Conservation (phyloP, 768 basidiomycete genomes). For the Calocybe cyanea region DNA sequence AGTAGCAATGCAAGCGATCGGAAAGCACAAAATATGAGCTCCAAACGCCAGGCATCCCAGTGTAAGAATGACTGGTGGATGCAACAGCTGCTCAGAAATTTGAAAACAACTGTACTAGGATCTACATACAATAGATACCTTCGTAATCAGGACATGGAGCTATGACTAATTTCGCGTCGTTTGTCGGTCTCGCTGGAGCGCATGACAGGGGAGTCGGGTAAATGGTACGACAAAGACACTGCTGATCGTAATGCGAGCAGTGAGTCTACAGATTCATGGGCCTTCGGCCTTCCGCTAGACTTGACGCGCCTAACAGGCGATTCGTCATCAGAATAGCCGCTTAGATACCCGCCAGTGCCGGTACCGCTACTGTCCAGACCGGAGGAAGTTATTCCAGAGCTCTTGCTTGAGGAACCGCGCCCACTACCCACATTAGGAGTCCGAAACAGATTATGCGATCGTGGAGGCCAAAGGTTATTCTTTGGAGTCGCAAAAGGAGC, state of each 20-base stretch:
- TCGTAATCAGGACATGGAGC: slow-evolving; percentile 1
- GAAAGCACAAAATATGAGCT: too few relatives aligned
- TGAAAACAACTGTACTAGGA: too few relatives aligned
- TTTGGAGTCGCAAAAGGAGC: slow-evolving; percentile 63
- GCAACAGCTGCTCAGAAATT: too few relatives aligned
- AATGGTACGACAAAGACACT: slow-evolving; percentile 9
- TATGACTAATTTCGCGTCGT: slow-evolving; percentile 3
- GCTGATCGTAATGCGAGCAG: slow-evolving; percentile 24
- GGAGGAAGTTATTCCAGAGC: slow-evolving; percentile 24
- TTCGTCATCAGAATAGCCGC: slow-evolving; percentile 37
- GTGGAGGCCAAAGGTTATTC: slow-evolving; percentile 41
- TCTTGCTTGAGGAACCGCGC: slow-evolving; percentile 24
- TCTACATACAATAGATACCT: slow-evolving; percentile 2
- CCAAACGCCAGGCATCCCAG: too few relatives aligned
- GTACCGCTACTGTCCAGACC: slow-evolving; percentile 30
- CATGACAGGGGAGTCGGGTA: slow-evolving; percentile 35
- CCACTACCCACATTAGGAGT: slow-evolving; percentile 44
- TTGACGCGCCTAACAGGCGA: slow-evolving; percentile 50
- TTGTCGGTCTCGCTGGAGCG: slow-evolving; percentile 18
- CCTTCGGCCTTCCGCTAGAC: slow-evolving; percentile 26
- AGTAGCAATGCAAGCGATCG: too few relatives aligned
- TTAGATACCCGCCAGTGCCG: slow-evolving; percentile 23
- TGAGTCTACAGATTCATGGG: slow-evolving; percentile 31
- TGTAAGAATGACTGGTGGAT: too few relatives aligned
- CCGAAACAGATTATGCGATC: slow-evolving; percentile 43